Conservation (phyloP, 495 filamentous ascomycete genomes). For the Schizothecium vesticola region DNA sequence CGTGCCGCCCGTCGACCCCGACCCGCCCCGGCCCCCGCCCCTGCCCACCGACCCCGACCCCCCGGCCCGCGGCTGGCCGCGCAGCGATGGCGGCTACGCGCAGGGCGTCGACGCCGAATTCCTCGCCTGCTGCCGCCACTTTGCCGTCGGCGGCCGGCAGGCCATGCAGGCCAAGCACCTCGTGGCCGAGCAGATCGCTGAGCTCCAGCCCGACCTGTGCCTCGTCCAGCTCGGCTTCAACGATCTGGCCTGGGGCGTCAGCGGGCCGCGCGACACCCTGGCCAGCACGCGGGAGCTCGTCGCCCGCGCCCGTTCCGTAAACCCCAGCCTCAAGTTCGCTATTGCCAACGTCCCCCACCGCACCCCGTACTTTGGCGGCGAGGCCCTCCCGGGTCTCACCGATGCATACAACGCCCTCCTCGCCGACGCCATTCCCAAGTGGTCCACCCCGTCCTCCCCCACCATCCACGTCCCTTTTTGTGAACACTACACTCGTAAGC, state of each 20-base stretch:
- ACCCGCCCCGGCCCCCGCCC: constrained; percentile 17
- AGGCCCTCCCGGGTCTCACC: constrained; percentile 23
- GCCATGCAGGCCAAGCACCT: constrained; percentile 30
- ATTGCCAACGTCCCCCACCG: constrained; percentile 30
- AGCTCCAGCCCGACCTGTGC: constrained; percentile 33
- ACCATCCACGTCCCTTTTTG: constrained; percentile 21
- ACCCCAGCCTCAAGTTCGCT: constrained; percentile 24
- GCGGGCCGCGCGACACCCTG: constrained; percentile 18
- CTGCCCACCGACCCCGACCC: constrained; percentile 15
- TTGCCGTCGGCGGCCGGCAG: constrained; percentile 24
- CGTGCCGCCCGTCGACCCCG: constrained; percentile 12
- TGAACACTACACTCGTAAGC: constrained; percentile 27
- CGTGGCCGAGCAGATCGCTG: constrained; percentile 38
- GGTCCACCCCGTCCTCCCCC: constrained; percentile 23
- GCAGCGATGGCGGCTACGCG: constrained; percentile 26
- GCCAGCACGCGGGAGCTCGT: constrained; percentile 23
- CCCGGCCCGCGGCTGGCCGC: background rate
- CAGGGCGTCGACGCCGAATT: constrained; percentile 20
- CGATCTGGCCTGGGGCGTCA: constrained; percentile 31
- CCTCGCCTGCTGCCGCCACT: constrained; percentile 19
- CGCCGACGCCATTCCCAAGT: constrained; percentile 5
- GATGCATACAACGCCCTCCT: constrained; percentile 28
- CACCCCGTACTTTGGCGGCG: constrained; percentile 12
- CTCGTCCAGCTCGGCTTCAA: constrained; percentile 36
- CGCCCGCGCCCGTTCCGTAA: constrained; percentile 19